A percentile compares a stretch with the other conserved stretches of the same genome.
These are phyloP conservation scores for Coemansia pectinata DNA, from an alignment of 192 early-diverging fungal species.

Conservation along the genomic window DNA sequence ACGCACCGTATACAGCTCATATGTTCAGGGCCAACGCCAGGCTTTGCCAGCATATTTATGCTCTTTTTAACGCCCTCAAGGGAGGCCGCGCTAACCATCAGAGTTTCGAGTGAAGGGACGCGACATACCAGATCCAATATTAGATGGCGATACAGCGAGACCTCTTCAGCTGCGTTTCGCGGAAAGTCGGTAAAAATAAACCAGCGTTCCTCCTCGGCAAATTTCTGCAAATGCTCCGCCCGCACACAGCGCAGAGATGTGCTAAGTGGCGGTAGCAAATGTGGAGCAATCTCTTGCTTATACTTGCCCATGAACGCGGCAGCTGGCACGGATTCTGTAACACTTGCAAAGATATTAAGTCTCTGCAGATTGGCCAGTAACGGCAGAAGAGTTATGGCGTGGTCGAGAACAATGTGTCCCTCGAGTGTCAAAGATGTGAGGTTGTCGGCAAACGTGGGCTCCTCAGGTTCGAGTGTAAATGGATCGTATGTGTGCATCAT, in stretches of 20 bases:
- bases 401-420: background rate
- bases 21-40: background rate
- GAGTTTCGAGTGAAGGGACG: background rate
- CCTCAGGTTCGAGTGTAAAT: background rate
- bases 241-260: background rate
- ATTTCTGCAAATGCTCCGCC: background rate
- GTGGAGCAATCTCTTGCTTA: background rate
- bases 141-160: background rate
- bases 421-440: background rate
- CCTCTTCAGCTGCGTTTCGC: background rate
- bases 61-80: background rate
- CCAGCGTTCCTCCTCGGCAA: background rate
- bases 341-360: background rate
- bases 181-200: background rate
- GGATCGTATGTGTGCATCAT: background rate
- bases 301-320: background rate
- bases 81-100: background rate
- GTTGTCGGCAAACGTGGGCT: background rate
- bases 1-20: background rate
- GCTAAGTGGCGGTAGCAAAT: background rate
- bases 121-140: background rate
- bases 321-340: background rate
- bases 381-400: background rate
- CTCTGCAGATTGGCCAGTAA: background rate
- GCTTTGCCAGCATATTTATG: background rate